A percentile compares a stretch with the other conserved stretches of the same genome.
These are phyloP conservation scores for Saxispiralis lemnorum DNA, from an alignment of 495 filamentous ascomycete species.

Conservation along the genomic window DNA sequence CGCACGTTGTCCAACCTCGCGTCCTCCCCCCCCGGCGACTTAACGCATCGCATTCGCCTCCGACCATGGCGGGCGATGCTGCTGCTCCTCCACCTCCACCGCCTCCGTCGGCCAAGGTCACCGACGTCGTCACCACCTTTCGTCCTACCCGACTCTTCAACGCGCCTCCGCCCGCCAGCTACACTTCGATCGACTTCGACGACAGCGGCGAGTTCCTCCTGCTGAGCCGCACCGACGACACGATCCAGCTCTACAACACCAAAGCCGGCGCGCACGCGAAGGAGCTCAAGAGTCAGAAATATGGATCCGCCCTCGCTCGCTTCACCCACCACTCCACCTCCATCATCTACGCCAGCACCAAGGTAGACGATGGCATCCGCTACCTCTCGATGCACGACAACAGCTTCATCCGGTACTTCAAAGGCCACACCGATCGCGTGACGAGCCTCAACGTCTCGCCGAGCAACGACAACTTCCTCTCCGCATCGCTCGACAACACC, in stretches of 20 bases:
- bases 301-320: constrained; percentile 79
- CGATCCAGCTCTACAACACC: constrained; percentile 83
- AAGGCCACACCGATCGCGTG: constrained; percentile 66
- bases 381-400: constrained; percentile 91
- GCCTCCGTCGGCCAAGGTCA: constrained; percentile 18
- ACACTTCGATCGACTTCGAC: constrained; percentile 83
- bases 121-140: constrained; percentile 23
- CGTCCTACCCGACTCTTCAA: constrained; percentile 24
- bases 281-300: constrained; percentile 75
- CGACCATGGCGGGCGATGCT: constrained; percentile 1
- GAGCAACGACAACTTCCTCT: constrained; percentile 73
- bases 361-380: constrained; percentile 78
- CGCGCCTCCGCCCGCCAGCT: constrained; percentile 26
- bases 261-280: constrained; percentile 77
- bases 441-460: constrained; percentile 60
- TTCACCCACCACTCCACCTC: constrained; percentile 79
- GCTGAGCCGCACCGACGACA: constrained; percentile 75
- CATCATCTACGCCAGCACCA: constrained; percentile 89
- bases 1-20: background rate
- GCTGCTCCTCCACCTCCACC: background rate
- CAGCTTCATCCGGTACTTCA: constrained; percentile 85
- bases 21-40: background rate
- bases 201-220: constrained; percentile 81
- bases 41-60: background rate
- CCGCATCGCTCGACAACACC: constrained; percentile 73